phyloP scores from a whole-genome alignment of 306 rosid genomes.

The Castanopsis chinensis region DNA sequence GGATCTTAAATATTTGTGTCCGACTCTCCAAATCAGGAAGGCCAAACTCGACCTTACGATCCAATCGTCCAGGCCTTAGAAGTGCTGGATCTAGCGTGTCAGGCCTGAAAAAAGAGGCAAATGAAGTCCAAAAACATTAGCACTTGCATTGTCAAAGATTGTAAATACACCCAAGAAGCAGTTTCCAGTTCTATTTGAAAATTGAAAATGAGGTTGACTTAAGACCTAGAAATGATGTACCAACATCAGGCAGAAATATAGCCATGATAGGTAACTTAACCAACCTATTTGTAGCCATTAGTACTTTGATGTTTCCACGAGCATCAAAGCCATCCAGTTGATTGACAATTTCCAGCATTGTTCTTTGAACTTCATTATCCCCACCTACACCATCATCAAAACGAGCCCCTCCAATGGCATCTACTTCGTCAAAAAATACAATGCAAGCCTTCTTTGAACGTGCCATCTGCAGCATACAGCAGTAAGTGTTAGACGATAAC shows the following conservation, averaged over 20 bases:
- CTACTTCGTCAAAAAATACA: slow-evolving; percentile 96
- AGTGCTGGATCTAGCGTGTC: slow-evolving; percentile 98
- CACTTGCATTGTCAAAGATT: neutral
- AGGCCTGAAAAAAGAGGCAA: slow-evolving; percentile 54
- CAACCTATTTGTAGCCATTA: slow-evolving; percentile 98
- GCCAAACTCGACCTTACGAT: slow-evolving; percentile 97
- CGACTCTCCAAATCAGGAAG: slow-evolving; percentile 98
- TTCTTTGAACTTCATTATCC: slow-evolving; percentile 95
- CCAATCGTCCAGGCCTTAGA: slow-evolving; percentile 91
- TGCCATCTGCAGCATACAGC: slow-evolving; percentile 68
- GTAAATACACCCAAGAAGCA: neutral
- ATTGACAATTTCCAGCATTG: slow-evolving; percentile 98
- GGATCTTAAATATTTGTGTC: slow-evolving; percentile 95
- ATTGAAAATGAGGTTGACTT: neutral
- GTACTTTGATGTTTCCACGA: slow-evolving; percentile 92
- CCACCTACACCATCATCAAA: slow-evolving; percentile 99
- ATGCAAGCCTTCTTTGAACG: slow-evolving; percentile 97
- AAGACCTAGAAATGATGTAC: neutral
- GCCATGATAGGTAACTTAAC: slow-evolving; percentile 8
- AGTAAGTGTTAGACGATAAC: slow-evolving; percentile 12
- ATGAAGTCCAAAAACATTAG: slow-evolving; percentile 9
- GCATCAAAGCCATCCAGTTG: slow-evolving; percentile 99
- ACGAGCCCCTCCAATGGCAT: slow-evolving; percentile 99
- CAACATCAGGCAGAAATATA: neutral
- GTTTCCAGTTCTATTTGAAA: neutral